Percentiles rank a stretch among this genome's conserved stretches.
Conservation (phyloP, 73 alveolate species). For the Symbiodinium pilosum region DNA sequence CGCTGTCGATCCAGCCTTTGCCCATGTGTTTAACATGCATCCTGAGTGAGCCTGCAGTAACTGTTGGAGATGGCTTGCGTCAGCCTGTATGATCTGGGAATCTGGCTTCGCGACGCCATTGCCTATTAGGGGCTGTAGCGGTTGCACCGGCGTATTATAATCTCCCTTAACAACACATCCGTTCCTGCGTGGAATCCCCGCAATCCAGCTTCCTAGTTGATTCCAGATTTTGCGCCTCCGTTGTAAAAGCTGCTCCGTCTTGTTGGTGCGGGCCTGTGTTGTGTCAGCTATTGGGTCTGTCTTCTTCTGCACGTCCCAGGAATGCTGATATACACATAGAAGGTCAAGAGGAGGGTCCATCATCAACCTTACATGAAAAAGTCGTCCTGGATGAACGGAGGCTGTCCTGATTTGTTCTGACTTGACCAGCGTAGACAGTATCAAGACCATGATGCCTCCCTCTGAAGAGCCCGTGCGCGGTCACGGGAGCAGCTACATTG, state of each 20-base stretch:
- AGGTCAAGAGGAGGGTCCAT: neutral
- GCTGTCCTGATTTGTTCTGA: too few species aligned
- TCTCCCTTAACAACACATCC: neutral
- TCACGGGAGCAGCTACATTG: too few species aligned
- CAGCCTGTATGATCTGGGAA: neutral
- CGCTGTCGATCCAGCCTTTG: neutral
- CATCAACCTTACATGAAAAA: neutral
- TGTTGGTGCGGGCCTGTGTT: neutral
- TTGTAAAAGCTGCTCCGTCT: neutral
- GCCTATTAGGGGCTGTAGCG: neutral
- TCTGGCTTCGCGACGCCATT: neutral
- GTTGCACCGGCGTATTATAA: neutral
- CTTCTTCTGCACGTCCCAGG: neutral
- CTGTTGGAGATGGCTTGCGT: neutral
- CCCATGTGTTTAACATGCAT: neutral
- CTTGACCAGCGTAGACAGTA: too few species aligned
- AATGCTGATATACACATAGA: neutral
- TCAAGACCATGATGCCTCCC: too few species aligned
- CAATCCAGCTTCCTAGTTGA: neutral
- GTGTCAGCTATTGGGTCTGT: too few species aligned
- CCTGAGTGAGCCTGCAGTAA: neutral
- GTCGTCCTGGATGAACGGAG: neutral
- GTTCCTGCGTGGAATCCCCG: neutral
- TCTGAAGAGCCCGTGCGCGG: too few species aligned
- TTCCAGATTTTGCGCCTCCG: neutral